A percentile compares a stretch with the other conserved stretches of the same genome.
These are phyloP conservation scores for Dunaliella primolecta DNA, from an alignment of 139 green algal genomes.

Conservation along the genomic window DNA sequence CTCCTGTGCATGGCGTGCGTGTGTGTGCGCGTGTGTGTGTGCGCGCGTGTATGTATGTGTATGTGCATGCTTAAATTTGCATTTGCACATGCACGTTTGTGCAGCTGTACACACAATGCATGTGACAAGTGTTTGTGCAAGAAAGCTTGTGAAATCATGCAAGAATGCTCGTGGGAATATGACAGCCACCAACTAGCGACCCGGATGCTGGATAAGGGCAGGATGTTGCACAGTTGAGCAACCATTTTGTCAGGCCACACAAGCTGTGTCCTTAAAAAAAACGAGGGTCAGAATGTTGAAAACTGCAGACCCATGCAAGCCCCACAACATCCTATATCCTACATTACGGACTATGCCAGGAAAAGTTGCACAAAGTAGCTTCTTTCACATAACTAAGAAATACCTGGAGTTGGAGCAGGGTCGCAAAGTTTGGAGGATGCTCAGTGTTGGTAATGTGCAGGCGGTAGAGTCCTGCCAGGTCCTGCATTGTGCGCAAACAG, in stretches of 20 bases:
- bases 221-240: too few species aligned
- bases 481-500: conserved; percentile 14
- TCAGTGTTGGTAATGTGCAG: conserved; percentile 66
- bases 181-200: too few species aligned
- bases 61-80: not conserved
- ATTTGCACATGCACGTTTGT: not conserved
- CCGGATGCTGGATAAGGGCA: too few species aligned
- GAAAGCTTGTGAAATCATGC: not conserved
- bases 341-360: not conserved
- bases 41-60: not conserved
- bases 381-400: not conserved
- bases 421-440: conserved; percentile 61
- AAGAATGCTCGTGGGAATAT: too few species aligned
- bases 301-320: too few species aligned
- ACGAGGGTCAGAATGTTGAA: too few species aligned
- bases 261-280: too few species aligned
- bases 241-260: too few species aligned
- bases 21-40: not conserved
- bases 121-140: not conserved
- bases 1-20: conserved; percentile 20
- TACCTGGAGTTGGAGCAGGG: conserved; percentile 60
- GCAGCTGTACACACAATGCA: too few species aligned
- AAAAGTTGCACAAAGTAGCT: not conserved
- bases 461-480: conserved; percentile 59
- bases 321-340: not conserved